phyloP scores from a whole-genome alignment of 306 rosid species.

The Betula pendula region DNA sequence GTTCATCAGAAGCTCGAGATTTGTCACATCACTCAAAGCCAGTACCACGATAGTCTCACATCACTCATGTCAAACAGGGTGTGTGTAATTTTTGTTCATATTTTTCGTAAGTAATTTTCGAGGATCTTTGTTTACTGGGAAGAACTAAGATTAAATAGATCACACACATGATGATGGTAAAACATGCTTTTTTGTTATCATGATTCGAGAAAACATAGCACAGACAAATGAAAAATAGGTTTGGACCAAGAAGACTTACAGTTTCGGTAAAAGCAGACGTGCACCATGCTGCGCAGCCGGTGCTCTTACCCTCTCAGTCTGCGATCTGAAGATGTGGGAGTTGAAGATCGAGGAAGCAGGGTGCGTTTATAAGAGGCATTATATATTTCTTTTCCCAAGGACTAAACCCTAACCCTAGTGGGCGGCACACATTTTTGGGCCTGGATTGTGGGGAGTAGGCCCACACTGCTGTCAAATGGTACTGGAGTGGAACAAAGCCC shows the following conservation, averaged over 20 bases:
- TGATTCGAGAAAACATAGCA: not conserved
- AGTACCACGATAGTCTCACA: not conserved
- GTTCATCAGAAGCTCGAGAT: not conserved
- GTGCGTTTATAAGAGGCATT: not conserved
- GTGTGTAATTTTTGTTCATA: not conserved
- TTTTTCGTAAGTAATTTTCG: not conserved
- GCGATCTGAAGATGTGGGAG: not conserved
- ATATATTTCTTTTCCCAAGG: not conserved
- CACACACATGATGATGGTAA: no score
- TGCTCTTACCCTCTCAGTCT: not conserved
- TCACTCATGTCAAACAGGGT: not conserved
- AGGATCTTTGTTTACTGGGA: no score
- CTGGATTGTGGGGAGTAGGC: no score
- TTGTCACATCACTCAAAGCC: not conserved
- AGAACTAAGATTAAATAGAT: no score
- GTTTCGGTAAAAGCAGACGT: conserved; percentile 34
- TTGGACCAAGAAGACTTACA: conserved; percentile 19
- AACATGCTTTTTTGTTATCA: not conserved
- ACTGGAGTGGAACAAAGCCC: no score
- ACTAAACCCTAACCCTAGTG: conserved; percentile 7
- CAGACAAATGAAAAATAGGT: not conserved
- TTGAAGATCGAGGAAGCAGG: not conserved
- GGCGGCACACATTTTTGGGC: not conserved
- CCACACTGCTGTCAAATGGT: no score
- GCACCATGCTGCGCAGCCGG: conserved; percentile 22